phyloP scores from a whole-genome alignment of 2,329 filamentous ascomycete species.

The Neodidymelliopsis sp. region DNA sequence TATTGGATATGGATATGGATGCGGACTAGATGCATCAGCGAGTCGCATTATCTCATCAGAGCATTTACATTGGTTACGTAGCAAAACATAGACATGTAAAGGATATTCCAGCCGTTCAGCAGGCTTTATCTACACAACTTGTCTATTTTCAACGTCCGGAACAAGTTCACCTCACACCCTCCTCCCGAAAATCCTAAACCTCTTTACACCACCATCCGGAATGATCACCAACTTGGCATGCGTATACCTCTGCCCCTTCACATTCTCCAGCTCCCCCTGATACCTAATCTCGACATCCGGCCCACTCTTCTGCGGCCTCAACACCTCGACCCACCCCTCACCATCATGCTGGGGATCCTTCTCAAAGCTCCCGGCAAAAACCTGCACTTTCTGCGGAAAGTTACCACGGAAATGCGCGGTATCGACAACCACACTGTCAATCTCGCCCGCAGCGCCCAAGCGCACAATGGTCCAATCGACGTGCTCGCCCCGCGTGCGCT shows the following conservation, averaged over 20 bases:
- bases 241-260: slow-evolving; percentile 69
- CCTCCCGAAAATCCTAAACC: slow-evolving; percentile 78
- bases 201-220: slow-evolving; percentile 91
- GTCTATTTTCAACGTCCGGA: no score
- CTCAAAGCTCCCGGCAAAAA: slow-evolving; percentile 67
- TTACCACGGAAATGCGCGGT: slow-evolving; percentile 86
- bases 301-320: slow-evolving; percentile 71
- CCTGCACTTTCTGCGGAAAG: slow-evolving; percentile 77
- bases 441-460: slow-evolving; percentile 70
- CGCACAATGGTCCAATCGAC: slow-evolving; percentile 82
- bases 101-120: no score
- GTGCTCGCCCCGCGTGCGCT: slow-evolving; percentile 75
- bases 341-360: slow-evolving; percentile 65
- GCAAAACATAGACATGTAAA: no score
- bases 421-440: slow-evolving; percentile 75
- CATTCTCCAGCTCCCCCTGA: slow-evolving; percentile 52
- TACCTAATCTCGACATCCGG: slow-evolving; percentile 78
- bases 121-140: no score
- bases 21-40: no score
- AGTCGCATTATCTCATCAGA: no score
- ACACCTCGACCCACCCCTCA: slow-evolving; percentile 70
- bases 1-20: no score
- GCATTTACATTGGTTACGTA: no score
- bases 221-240: slow-evolving; percentile 93
- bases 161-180: slow-evolving; percentile 29